Conservation (phyloP, 129 eudicot genomes). For the Silybum marianum region DNA sequence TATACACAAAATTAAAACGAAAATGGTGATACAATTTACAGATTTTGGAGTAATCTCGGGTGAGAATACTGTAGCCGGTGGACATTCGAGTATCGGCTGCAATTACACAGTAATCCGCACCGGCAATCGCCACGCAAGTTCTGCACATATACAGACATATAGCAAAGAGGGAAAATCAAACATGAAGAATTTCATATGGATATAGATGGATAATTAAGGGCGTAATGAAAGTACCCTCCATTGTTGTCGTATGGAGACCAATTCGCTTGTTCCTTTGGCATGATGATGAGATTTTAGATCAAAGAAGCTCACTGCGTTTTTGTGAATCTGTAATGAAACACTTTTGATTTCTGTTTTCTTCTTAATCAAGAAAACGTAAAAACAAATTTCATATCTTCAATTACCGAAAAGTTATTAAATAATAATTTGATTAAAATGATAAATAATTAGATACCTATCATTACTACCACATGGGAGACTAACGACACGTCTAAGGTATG, state of each 20-base stretch:
- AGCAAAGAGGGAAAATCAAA: not conserved
- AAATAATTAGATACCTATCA: too few species aligned
- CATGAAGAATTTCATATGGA: not conserved
- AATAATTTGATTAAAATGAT: too few species aligned
- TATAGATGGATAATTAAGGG: not conserved
- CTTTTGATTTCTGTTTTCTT: too few species aligned
- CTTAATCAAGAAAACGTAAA: too few species aligned
- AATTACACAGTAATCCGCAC: conserved; percentile 93
- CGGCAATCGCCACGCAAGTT: conserved; percentile 91
- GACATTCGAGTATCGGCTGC: conserved; percentile 99
- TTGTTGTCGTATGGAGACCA: conserved; percentile 58
- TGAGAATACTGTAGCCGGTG: conserved; percentile 93
- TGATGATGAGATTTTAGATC: conserved; percentile 21
- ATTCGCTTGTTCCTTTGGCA: conserved; percentile 50
- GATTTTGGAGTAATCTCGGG: conserved; percentile 98
- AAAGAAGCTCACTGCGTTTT: conserved; percentile 1
- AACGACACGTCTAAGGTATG: too few species aligned
- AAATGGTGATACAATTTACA: conserved; percentile 61
- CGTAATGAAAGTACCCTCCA: conserved; percentile 37
- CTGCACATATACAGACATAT: conserved; percentile 40
- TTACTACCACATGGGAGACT: too few species aligned
- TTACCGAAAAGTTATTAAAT: too few species aligned
- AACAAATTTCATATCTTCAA: too few species aligned
- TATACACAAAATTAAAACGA: not conserved
- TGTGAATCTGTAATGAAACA: not conserved